These are phyloP conservation scores for Funneliformis mosseae DNA, from an alignment of 192 early-diverging fungal genomes.

Conservation along the genomic window DNA sequence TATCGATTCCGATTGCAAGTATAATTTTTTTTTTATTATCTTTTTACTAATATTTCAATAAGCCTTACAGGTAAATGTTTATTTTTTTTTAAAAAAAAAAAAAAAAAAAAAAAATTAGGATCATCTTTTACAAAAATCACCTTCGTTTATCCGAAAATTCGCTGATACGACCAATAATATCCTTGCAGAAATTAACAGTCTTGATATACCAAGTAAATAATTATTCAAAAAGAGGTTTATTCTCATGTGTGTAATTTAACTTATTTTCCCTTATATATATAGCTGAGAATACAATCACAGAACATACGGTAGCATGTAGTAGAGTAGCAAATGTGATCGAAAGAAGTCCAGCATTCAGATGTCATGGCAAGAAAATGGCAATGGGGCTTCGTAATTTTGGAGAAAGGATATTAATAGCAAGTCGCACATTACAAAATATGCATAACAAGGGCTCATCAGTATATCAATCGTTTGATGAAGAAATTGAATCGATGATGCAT, in stretches of 20 bases:
- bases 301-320: neutral
- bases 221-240: neutral
- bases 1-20: too few relatives aligned
- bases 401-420: neutral
- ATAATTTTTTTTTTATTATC: too few relatives aligned
- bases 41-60: too few relatives aligned
- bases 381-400: slow-evolving; percentile 1
- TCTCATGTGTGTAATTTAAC: neutral
- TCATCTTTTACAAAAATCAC: neutral
- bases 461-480: slow-evolving; percentile 17
- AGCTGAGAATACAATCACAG: neutral
- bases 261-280: neutral
- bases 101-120: neutral
- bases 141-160: neutral
- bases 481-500: slow-evolving; percentile 9
- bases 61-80: too few relatives aligned
- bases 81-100: too few relatives aligned
- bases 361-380: neutral
- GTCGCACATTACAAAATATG: neutral
- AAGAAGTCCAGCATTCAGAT: slow-evolving; percentile 11
- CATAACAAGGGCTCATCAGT: slow-evolving; percentile 16
- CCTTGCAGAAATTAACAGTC: neutral
- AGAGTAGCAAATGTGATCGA: slow-evolving; percentile 4
- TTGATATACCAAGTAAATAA: neutral
- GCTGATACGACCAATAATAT: neutral